These are phyloP conservation scores for Chlamydomonas asymmetrica DNA, from an alignment of 139 green algal species.

Conservation along the genomic window DNA sequence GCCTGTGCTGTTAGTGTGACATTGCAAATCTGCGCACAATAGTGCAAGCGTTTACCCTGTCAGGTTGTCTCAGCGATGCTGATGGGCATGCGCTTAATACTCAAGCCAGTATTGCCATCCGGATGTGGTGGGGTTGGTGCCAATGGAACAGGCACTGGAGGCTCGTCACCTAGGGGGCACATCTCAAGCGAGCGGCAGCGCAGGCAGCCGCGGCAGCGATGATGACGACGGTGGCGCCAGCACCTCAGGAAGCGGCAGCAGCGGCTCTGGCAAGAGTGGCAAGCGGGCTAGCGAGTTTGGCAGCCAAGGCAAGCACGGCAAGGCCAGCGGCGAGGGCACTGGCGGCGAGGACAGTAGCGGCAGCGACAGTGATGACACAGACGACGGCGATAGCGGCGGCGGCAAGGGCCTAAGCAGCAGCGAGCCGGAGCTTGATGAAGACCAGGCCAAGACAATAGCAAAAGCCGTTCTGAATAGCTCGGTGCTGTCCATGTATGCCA, in stretches of 20 bases:
- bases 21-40: too few species aligned
- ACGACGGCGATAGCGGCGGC: neutral
- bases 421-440: slow-evolving; percentile 18
- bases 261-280: slow-evolving; percentile 5
- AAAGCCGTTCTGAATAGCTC: slow-evolving; percentile 64
- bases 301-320: too few species aligned
- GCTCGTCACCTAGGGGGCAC: slow-evolving; percentile 9
- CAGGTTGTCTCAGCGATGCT: too few species aligned
- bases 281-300: too few species aligned
- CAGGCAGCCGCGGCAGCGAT: neutral
- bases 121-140: too few species aligned
- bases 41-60: too few species aligned
- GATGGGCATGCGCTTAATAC: too few species aligned
- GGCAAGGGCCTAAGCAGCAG: neutral
- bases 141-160: slow-evolving; percentile 9
- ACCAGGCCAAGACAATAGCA: neutral
- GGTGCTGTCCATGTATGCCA: slow-evolving; percentile 64
- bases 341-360: neutral
- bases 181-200: neutral
- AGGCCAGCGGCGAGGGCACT: neutral
- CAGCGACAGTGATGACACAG: too few species aligned
- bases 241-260: neutral
- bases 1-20: too few species aligned
- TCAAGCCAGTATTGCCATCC: too few species aligned
- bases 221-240: neutral